Conservation (phyloP, 2,329 filamentous ascomycete genomes). For the Ampelomyces quisqualis region DNA sequence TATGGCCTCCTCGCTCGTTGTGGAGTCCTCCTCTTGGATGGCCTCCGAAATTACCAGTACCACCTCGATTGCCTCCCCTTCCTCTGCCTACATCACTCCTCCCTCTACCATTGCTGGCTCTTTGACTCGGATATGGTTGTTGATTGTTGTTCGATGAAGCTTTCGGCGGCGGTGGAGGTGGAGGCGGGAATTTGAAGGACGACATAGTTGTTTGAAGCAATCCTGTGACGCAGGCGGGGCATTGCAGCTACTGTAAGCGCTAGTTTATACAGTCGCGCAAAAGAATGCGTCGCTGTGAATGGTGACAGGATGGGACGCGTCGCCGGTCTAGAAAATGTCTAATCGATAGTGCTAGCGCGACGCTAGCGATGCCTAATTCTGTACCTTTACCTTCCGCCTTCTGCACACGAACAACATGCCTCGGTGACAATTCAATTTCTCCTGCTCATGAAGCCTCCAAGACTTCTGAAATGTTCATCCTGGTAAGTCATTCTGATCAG, state of each 20-base stretch:
- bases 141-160: conserved; percentile 31
- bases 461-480: conserved; percentile 41
- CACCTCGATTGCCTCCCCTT: conserved; percentile 25
- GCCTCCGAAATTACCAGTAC: conserved; percentile 14
- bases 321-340: conserved; percentile 12
- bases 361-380: conserved; percentile 8
- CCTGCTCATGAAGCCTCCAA: conserved; percentile 30
- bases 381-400: conserved; percentile 4
- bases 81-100: conserved; percentile 36
- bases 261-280: not conserved
- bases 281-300: not conserved
- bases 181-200: conserved; percentile 51
- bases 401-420: conserved; percentile 8
- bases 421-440: conserved; percentile 14
- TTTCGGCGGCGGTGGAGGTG: conserved; percentile 47
- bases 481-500: conserved; percentile 36
- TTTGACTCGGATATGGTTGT: conserved; percentile 30
- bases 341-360: conserved; percentile 23
- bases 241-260: not conserved
- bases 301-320: not conserved
- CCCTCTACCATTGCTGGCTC: conserved; percentile 23
- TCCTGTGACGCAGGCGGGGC: too few relatives aligned
- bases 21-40: conserved; percentile 17
- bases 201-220: conserved; percentile 31
- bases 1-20: conserved; percentile 14